Conservation (phyloP, 2,329 filamentous ascomycete genomes). For the Cryphonectria carpinicola region DNA sequence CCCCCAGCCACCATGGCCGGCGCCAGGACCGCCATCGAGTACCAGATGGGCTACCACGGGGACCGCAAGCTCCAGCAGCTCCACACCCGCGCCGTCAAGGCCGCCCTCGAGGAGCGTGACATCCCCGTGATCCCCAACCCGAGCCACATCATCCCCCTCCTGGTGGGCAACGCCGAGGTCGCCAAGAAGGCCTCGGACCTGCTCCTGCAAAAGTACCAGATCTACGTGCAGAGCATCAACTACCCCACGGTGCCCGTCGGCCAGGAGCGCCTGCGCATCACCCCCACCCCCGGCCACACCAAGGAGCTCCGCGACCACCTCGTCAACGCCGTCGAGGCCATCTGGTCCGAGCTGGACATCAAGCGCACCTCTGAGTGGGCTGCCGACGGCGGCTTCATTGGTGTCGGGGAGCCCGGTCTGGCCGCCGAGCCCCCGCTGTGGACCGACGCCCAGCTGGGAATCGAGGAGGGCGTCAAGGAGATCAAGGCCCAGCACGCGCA, state of each 20-base stretch:
- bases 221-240: slow-evolving; percentile 99
- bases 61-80: slow-evolving; percentile 93
- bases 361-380: slow-evolving; percentile 95
- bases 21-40: slow-evolving; percentile 87
- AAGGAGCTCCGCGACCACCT: slow-evolving; percentile 86
- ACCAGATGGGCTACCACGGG: slow-evolving; percentile 82
- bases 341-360: slow-evolving; percentile 87
- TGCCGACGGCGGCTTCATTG: slow-evolving; percentile 88
- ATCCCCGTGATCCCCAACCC: slow-evolving; percentile 98
- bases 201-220: slow-evolving; percentile 84
- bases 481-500: slow-evolving; percentile 49
- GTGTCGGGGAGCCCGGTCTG: slow-evolving; percentile 76
- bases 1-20: slow-evolving; percentile 97
- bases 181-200: slow-evolving; percentile 92
- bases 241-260: slow-evolving; percentile 97
- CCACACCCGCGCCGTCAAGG: slow-evolving; percentile 93
- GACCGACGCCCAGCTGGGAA: slow-evolving; percentile 85
- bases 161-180: slow-evolving; percentile 91
- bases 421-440: slow-evolving; percentile 75
- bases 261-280: slow-evolving; percentile 96
- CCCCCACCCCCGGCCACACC: slow-evolving; percentile 89
- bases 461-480: slow-evolving; percentile 68
- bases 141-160: slow-evolving; percentile 90
- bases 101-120: slow-evolving; percentile 74
- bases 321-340: slow-evolving; percentile 79